phyloP scores from a whole-genome alignment of 345 rosid species.

The Ceriops zippeliana region DNA sequence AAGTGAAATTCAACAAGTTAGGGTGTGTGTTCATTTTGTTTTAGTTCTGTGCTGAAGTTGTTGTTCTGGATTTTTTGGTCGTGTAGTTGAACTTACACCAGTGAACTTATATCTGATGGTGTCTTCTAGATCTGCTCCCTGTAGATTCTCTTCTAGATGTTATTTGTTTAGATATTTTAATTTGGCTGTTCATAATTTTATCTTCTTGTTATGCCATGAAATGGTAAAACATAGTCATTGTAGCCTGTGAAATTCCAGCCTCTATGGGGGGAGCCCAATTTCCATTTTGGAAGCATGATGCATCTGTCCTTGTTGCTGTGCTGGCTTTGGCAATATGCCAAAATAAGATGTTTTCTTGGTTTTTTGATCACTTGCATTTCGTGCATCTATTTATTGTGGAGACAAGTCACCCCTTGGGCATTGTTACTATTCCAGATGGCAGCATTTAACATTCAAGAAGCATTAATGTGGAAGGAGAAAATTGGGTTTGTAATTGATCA shows the following conservation, averaged over 20 bases:
- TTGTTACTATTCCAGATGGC: conserved; percentile 68
- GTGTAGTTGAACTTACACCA: background rate
- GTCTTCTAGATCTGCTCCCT: background rate
- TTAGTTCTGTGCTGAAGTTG: background rate
- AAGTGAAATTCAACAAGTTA: background rate
- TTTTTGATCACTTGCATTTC: background rate
- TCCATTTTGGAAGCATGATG: too few relatives aligned
- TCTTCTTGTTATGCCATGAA: background rate
- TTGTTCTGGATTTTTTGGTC: background rate
- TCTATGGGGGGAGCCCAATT: too few relatives aligned
- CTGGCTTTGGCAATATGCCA: conserved; percentile 1
- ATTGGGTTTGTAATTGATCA: conserved; percentile 88
- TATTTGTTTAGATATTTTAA: background rate
- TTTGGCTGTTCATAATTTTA: background rate
- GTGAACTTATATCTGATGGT: background rate
- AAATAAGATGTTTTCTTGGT: background rate
- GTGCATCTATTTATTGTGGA: background rate
- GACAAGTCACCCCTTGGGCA: background rate
- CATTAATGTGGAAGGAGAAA: conserved; percentile 86
- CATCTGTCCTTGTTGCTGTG: background rate
- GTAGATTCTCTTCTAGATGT: background rate
- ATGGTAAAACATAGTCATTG: background rate
- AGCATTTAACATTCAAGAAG: conserved; percentile 98
- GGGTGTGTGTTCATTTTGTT: background rate
- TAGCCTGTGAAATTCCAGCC: background rate